These are phyloP conservation scores for Quercus tomentella DNA, from an alignment of 331 rosid genomes.

Conservation along the genomic window DNA sequence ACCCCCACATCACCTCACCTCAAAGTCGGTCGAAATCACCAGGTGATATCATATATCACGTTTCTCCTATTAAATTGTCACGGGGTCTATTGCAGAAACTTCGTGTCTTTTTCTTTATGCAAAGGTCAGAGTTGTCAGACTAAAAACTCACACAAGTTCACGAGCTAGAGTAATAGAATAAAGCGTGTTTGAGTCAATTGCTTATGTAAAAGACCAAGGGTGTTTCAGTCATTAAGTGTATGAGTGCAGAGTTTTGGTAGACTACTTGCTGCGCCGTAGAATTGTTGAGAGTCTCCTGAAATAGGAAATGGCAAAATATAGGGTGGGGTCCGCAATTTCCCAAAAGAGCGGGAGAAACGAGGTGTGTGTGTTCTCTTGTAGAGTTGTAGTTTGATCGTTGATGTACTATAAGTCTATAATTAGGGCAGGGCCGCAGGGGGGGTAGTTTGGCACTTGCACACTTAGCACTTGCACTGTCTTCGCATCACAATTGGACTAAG, in stretches of 20 bases:
- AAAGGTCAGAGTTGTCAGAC: not conserved
- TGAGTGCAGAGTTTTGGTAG: too few relatives aligned
- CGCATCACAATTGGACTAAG: not conserved
- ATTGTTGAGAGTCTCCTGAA: not conserved
- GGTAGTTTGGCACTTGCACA: not conserved
- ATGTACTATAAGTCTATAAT: not conserved
- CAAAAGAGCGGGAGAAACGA: not conserved
- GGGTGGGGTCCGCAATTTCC: not conserved
- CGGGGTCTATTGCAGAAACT: not conserved
- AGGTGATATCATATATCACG: not conserved
- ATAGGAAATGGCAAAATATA: not conserved
- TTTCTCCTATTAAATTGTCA: not conserved
- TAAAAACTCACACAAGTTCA: too few relatives aligned
- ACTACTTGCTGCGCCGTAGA: not conserved
- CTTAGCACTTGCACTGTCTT: too few relatives aligned
- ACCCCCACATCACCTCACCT: too few relatives aligned
- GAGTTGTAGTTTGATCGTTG: too few relatives aligned
- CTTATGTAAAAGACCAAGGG: too few relatives aligned
- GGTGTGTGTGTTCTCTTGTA: not conserved
- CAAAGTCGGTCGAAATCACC: not conserved
- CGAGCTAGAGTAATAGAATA: too few relatives aligned
- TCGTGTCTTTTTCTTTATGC: not conserved
- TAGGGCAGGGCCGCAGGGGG: not conserved
- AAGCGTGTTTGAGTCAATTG: too few relatives aligned
- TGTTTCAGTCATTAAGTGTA: too few relatives aligned